phyloP scores from a whole-genome alignment of 2,329 filamentous ascomycete species.

The Aspergillus brasiliensis region DNA sequence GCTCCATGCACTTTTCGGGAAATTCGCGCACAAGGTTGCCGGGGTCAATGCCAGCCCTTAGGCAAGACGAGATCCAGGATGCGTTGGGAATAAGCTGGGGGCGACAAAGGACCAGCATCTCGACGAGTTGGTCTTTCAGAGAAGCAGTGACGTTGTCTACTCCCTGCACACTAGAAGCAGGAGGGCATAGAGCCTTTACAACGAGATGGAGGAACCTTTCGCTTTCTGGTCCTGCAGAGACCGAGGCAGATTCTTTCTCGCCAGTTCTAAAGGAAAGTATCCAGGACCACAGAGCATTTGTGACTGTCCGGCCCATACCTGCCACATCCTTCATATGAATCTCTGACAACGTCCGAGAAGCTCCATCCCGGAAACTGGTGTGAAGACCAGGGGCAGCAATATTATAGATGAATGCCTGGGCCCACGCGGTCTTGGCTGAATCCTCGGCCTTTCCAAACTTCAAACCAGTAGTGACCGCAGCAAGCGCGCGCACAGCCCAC shows the following conservation, averaged over 20 bases:
- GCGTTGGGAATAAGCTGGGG: conserved; percentile 73
- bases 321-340: conserved; percentile 65
- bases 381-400: conserved; percentile 66
- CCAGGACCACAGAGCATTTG: conserved; percentile 79
- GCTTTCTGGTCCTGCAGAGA: conserved; percentile 65
- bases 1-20: conserved; percentile 65
- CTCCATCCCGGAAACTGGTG: conserved; percentile 64
- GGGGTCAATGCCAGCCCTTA: conserved; percentile 79
- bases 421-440: conserved; percentile 69
- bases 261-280: conserved; percentile 65
- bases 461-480: conserved; percentile 61
- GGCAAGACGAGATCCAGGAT: conserved; percentile 86
- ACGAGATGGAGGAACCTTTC: conserved; percentile 62
- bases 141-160: conserved; percentile 44
- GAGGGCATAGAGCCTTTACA: conserved; percentile 48
- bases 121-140: conserved; percentile 72
- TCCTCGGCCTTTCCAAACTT: conserved; percentile 51
- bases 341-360: conserved; percentile 61
- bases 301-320: conserved; percentile 63
- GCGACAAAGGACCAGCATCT: conserved; percentile 75
- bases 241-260: conserved; percentile 77
- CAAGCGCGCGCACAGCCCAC: conserved; percentile 74
- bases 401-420: conserved; percentile 79
- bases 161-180: conserved; percentile 27
- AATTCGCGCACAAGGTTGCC: conserved; percentile 71